A percentile compares a stretch with the other conserved stretches of the same genome.
Conservation (phyloP, 345 rosid genomes). For the Eucalyptus cloeziana region DNA sequence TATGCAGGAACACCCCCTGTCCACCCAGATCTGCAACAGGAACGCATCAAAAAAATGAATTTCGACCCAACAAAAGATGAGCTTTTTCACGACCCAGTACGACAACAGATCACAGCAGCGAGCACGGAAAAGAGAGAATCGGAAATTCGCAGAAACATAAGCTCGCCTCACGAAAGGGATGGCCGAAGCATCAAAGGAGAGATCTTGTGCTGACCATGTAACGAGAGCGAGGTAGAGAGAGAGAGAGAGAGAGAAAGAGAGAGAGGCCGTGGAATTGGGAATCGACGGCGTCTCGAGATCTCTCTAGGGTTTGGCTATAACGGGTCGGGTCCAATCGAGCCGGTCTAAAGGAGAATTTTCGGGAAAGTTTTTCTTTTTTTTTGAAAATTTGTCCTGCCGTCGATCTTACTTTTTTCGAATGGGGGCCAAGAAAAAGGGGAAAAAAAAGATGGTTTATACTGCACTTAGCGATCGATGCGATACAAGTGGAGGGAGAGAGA, state of each 20-base stretch:
- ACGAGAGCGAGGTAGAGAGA: background rate
- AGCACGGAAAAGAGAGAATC: background rate
- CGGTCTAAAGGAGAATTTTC: background rate
- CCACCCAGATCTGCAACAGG: background rate
- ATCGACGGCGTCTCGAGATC: background rate
- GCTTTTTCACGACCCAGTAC: background rate
- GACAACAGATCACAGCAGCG: background rate
- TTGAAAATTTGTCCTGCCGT: background rate
- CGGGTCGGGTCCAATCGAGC: background rate
- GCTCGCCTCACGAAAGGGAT: background rate
- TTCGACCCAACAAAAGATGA: background rate
- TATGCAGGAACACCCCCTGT: background rate
- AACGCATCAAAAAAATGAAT: background rate
- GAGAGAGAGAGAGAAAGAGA: accelerated
- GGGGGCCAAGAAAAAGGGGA: background rate
- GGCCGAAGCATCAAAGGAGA: background rate
- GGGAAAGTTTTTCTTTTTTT: background rate
- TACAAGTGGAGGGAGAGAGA: background rate
- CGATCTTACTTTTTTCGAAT: background rate
- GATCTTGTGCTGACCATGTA: background rate
- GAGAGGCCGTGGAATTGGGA: background rate
- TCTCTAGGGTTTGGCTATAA: background rate
- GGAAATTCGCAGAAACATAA: background rate
- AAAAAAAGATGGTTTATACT: background rate
- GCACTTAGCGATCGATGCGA: background rate